Base-by-base conservation (phyloP, 2,329 filamentous ascomycete species). In the Furcasterigmium furcatum region DNA sequence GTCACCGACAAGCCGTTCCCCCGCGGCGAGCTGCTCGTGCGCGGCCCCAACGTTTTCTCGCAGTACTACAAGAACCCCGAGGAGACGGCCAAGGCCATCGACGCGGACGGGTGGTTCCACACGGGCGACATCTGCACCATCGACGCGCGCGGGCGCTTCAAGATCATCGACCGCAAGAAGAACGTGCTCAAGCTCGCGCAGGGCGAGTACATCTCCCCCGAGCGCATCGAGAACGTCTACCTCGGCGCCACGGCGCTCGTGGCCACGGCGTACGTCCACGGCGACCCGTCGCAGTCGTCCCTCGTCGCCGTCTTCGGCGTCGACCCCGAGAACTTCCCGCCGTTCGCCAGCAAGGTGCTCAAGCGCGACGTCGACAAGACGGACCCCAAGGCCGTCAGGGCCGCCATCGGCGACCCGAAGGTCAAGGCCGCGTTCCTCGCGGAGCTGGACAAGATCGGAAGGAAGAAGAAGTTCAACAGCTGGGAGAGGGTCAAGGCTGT, bases 181-280 rank as follows among this genome's bases (percentile, higher is more conserved):
- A 97, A 97, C 69, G 89, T 99, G n/a, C 82, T 99, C 62, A 99
- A 99, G 79, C 82, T 99, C 46, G 85, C 92, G 0, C 94, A 99
- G 68, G 94, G 94, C 65, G 94, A 99, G 72, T 99, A 99, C 70
- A 90, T 99, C 59, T 96, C 91, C 2, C 94, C 94, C 13, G 94
- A 99, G 72, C 88, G 91, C 46, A 89, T 99, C 61, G 94, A 99
- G 74, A 96, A 96, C 64, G 87, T 96, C 29, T 95, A 91, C 66
- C 76, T 95, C 51, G 89, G 87, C 52, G 91, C 87, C 69, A 84
- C 84, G 51, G 85, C 81, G 53, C 84, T 91, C 55, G 71, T 97
- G 21, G 80, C 84, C 19, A 86, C 87, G 60, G 91, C 85, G 3
- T 96, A 89, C 61, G 88, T 97, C 21, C 92, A 99, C 68, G 94